Evolutionary conservation across 2,329 filamentous ascomycete genomes (phyloP).

Genomic region (Sarocladium brachiariae): DNA sequence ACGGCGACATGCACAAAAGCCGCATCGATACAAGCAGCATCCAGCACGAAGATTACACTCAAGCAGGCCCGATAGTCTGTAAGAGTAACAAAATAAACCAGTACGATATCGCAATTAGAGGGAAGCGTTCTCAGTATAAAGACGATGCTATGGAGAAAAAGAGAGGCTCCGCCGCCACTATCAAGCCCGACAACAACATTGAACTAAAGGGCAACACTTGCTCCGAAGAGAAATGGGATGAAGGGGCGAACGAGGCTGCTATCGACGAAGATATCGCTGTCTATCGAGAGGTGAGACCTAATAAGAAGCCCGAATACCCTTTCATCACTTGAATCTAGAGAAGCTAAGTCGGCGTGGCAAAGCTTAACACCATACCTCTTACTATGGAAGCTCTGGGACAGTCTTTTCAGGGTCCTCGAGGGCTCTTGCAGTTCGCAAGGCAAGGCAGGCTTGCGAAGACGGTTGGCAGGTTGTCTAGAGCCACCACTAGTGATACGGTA

Average conservation of each 20-base stretch:
- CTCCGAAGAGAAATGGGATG: background rate
- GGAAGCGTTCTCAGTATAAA: background rate
- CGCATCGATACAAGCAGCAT: no score
- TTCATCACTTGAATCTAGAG: background rate
- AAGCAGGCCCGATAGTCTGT: background rate
- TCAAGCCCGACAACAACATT: background rate
- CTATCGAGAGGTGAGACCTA: background rate
- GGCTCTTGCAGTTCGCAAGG: background rate
- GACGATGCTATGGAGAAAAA: background rate
- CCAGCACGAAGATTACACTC: background rate
- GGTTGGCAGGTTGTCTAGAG: background rate
- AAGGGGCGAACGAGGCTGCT: background rate
- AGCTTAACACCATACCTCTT: background rate
- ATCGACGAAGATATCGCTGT: background rate
- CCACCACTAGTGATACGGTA: background rate
- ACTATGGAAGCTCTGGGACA: background rate
- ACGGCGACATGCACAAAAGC: no score
- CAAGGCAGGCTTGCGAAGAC: background rate
- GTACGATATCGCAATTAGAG: background rate
- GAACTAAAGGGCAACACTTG: background rate
- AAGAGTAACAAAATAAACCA: background rate
- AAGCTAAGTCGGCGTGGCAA: background rate
- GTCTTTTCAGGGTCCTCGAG: background rate
- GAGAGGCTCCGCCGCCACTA: background rate
- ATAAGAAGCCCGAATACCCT: background rate